Percentiles rank a stretch among this genome's conserved stretches.
Evolutionary conservation across 805 yeast genomes (phyloP).

Genomic region (Starmerella scarabaei): DNA sequence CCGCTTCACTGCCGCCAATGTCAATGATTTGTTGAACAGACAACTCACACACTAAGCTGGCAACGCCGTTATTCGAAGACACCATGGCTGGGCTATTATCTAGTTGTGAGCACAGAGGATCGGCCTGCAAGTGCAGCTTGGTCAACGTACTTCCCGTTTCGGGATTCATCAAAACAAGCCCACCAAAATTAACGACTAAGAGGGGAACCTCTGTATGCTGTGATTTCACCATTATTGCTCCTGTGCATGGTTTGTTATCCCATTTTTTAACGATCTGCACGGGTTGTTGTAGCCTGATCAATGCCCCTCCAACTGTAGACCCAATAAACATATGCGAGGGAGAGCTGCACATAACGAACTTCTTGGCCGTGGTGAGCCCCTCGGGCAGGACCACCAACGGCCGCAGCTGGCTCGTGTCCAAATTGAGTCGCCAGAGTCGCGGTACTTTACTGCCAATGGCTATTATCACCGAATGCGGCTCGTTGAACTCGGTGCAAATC

Average conservation of each 20-base stretch:
- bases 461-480: not conserved
- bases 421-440: conserved; percentile 5
- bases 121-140: not conserved
- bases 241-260: not conserved
- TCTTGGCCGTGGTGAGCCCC: conserved; percentile 4
- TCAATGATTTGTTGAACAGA: not conserved
- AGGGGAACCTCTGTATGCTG: conserved; percentile 5
- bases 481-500: conserved; percentile 3
- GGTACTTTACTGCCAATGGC: conserved; percentile 4
- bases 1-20: conserved; percentile 8
- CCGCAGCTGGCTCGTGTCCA: not conserved
- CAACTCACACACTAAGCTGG: not conserved
- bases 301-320: not conserved
- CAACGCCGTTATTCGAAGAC: not conserved
- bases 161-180: conserved; percentile 6
- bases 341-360: not conserved
- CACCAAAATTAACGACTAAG: not conserved
- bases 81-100: not conserved
- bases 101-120: not conserved
- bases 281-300: not conserved
- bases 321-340: conserved; percentile 3
- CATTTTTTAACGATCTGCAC: conserved; percentile 1
- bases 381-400: conserved; percentile 9
- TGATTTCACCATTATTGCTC: not conserved
- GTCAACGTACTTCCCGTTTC: conserved; percentile 7